Conservation (phyloP, 768 basidiomycete genomes). For the Xerocomus brunneocitrinus region DNA sequence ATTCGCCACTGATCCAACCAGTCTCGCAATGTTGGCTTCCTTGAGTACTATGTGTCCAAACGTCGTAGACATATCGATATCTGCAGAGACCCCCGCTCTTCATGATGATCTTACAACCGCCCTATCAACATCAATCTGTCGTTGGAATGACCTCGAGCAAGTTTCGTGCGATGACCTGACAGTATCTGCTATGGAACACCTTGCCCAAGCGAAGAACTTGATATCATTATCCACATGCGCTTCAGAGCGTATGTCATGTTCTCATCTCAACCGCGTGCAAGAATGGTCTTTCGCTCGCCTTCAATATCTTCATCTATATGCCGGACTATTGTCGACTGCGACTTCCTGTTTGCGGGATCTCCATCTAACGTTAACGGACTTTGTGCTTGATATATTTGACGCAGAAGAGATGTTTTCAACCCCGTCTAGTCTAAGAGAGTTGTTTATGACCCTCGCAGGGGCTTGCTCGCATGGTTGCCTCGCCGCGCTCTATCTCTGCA, state of each 20-base stretch:
- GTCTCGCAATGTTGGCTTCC: slow-evolving; percentile 9
- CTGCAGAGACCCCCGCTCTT: slow-evolving; percentile 1
- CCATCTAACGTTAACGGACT: slow-evolving; percentile 12
- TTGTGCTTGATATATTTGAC: slow-evolving; percentile 22
- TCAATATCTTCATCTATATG: slow-evolving; percentile 18
- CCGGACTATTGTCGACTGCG: slow-evolving; percentile 8
- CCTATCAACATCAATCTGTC: slow-evolving; percentile 17
- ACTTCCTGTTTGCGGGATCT: slow-evolving; percentile 7
- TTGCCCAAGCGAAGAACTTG: slow-evolving; percentile 8
- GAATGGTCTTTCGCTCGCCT: slow-evolving; percentile 8
- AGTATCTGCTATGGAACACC: slow-evolving; percentile 15
- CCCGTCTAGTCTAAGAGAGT: slow-evolving; percentile 5
- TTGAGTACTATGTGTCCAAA: slow-evolving; percentile 18
- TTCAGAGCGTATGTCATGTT: slow-evolving; percentile 6
- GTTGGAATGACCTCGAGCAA: slow-evolving; percentile 15
- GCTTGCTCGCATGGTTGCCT: slow-evolving; percentile 14
- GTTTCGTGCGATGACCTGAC: slow-evolving; percentile 23
- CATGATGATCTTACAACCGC: slow-evolving; percentile 11
- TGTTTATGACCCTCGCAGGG: slow-evolving; percentile 8
- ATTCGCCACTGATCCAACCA: slow-evolving; percentile 16
- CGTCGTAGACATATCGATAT: slow-evolving; percentile 17
- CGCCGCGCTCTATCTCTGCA: slow-evolving; percentile 8
- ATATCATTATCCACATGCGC: slow-evolving; percentile 16
- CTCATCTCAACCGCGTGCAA: background rate
- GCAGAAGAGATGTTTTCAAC: slow-evolving; percentile 8